Evolutionary conservation across 2,329 filamentous ascomycete genomes (phyloP).

Genomic region (Fusarium secorum): DNA sequence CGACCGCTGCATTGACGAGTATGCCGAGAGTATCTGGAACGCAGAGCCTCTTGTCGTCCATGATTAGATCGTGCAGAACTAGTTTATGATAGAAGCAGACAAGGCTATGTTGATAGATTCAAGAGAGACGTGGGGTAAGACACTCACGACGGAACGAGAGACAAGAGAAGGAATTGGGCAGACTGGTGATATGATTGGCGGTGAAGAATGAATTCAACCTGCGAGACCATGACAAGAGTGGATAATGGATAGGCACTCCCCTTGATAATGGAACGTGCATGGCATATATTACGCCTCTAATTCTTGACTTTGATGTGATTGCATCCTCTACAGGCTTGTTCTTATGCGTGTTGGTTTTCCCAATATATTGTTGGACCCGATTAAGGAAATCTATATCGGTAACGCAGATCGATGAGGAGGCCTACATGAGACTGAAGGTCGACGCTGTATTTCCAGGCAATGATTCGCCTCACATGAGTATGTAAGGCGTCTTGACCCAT

Average conservation of each 20-base stretch:
- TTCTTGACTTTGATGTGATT: background rate
- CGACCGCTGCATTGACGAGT: conserved; percentile 95
- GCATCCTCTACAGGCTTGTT: background rate
- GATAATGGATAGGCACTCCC: conserved; percentile 3
- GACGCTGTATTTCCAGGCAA: background rate
- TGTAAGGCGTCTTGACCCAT: background rate
- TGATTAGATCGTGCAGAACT: conserved; percentile 37
- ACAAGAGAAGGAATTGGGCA: conserved; percentile 7
- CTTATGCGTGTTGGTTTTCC: background rate
- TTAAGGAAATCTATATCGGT: background rate
- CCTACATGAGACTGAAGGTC: background rate
- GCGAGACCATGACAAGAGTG: conserved; percentile 12
- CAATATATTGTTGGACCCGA: background rate
- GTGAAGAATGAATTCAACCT: background rate
- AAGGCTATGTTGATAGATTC: conserved; percentile 20
- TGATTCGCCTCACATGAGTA: background rate
- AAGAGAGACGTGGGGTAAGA: conserved; percentile 2
- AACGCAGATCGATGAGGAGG: background rate
- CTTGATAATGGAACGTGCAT: conserved; percentile 30
- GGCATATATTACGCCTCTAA: background rate
- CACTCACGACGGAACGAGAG: background rate
- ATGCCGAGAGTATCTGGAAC: conserved; percentile 98
- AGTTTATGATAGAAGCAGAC: conserved; percentile 13
- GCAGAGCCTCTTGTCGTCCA: conserved; percentile 76
- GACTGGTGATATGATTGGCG: conserved; percentile 20